Evolutionary conservation across 2,329 filamentous ascomycete species (phyloP), one percentile per base, ranked within the genome.

Genomic region (Neofusicoccum umdonicola): DNA sequence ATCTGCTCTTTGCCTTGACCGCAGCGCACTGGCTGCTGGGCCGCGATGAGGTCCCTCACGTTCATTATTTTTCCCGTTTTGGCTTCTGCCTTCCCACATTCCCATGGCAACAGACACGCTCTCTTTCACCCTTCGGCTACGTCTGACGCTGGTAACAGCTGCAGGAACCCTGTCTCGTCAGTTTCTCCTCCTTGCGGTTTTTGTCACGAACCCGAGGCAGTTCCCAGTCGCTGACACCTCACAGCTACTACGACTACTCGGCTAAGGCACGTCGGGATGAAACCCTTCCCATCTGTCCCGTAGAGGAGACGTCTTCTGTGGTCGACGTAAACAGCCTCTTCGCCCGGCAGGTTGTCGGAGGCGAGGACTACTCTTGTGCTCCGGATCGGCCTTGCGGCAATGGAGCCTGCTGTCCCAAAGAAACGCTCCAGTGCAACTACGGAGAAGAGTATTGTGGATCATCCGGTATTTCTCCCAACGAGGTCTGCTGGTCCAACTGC

Each of bases 401-500:
- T 27, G 42, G 42, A 3, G 54, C 63, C 11, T 65, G 63, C 34
- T 65, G 63, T 35, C 41, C 35, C 11, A 54, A 45, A 4, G 42
- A 34, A 11, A 65, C 51, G n/a, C 51, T 56, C 7, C 57, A 51
- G 9, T 65, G 54, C 37, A 54, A 54, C 19, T 65, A 65, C 17
- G 42, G 54, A 2, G 19, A 39, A 3, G 42, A 58, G 13, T 63
- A 44, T 22, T 68, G 67, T 45, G 63, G 58, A 7, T 45, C 17
- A 1, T 39, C n/a, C 3, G 51, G 51, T 3, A 39, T 39, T 7
- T 39, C 34, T 1, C 35, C 35, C 3, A 41, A 54, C n/a, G 51
- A 58, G 11, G 54, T 34, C n/a, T 68, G 66, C 41, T 22, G 13
- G 17, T 62, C 41, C 8, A 68, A 66, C 31, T 69, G 67, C 51